A percentile compares a stretch with the other conserved stretches of the same genome.
Evolutionary conservation across 2,329 filamentous ascomycete species (phyloP).

Genomic region (Ceratocystis albifundus): DNA sequence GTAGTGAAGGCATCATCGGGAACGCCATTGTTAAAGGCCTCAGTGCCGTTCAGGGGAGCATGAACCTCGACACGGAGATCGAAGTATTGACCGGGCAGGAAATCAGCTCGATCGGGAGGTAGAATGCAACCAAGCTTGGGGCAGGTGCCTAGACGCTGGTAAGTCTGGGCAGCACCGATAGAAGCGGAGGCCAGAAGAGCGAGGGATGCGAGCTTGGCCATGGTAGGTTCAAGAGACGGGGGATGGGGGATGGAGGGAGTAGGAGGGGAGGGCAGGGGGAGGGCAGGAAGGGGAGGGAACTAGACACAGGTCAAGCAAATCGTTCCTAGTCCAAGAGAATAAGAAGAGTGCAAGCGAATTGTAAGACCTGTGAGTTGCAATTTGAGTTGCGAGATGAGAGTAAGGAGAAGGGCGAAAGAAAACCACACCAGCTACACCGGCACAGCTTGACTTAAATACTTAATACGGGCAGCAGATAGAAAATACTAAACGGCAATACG

Average conservation of each 20-base stretch:
- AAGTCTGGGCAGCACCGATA: slow-evolving; percentile 41
- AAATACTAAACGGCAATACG: not conserved
- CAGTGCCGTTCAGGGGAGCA: slow-evolving; percentile 68
- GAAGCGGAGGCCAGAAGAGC: slow-evolving; percentile 19
- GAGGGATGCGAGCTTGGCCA: slow-evolving; percentile 20
- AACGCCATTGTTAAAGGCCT: slow-evolving; percentile 56
- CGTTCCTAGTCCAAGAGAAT: not conserved
- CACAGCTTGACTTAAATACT: not conserved
- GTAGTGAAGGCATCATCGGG: slow-evolving; percentile 67
- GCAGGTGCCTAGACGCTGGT: slow-evolving; percentile 48
- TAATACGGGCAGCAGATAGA: no score
- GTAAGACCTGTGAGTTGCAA: not conserved
- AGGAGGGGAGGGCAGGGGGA: no score
- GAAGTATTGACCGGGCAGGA: slow-evolving; percentile 72
- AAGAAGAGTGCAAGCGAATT: slow-evolving; percentile 4
- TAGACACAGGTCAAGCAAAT: slow-evolving; percentile 9
- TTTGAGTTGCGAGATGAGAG: not conserved
- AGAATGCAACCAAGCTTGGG: slow-evolving; percentile 48
- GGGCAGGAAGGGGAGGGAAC: not conserved
- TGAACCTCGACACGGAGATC: slow-evolving; percentile 76
- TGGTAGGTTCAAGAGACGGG: no score
- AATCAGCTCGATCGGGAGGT: slow-evolving; percentile 59
- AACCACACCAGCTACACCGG: not conserved
- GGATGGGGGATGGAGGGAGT: no score
- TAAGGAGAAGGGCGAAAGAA: no score